phyloP scores from a whole-genome alignment of 345 rosid genomes.

The Eucalyptus albens region DNA sequence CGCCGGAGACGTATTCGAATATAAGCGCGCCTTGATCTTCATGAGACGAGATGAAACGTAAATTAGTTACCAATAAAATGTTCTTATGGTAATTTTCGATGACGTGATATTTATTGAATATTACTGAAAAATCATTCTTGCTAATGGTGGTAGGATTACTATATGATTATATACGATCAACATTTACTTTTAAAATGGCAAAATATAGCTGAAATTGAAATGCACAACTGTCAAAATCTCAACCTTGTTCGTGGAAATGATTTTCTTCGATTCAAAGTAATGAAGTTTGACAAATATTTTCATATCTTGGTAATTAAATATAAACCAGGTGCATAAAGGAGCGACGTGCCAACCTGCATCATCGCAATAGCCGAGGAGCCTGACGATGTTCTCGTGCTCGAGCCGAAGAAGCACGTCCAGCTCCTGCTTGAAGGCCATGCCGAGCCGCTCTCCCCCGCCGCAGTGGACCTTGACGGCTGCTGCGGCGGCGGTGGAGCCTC shows the following conservation, averaged over 20 bases:
- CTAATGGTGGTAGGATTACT: neutral
- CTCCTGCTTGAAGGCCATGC: slow-evolving; percentile 55
- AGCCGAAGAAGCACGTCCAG: slow-evolving; percentile 55
- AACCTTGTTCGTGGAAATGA: neutral
- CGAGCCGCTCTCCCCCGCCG: slow-evolving; percentile 39
- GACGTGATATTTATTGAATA: no score
- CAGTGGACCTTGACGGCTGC: neutral
- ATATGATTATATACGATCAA: neutral
- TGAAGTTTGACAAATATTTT: neutral
- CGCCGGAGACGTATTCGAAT: slow-evolving; percentile 49
- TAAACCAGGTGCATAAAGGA: neutral
- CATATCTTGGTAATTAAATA: neutral
- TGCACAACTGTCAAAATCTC: neutral
- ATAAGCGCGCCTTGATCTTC: slow-evolving; percentile 54
- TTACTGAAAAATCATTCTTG: no score
- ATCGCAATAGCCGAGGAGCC: slow-evolving; percentile 61
- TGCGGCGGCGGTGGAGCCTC: neutral
- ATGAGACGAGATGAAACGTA: neutral
- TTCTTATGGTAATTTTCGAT: no score
- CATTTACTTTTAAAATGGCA: neutral
- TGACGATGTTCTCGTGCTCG: slow-evolving; percentile 55
- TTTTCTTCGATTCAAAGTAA: neutral
- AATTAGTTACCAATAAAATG: neutral
- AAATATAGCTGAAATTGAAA: neutral
- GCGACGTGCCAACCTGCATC: slow-evolving; percentile 23